Evolutionary conservation across 257 asterid species (phyloP).

Genomic region (Ocimum tenuiflorum): DNA sequence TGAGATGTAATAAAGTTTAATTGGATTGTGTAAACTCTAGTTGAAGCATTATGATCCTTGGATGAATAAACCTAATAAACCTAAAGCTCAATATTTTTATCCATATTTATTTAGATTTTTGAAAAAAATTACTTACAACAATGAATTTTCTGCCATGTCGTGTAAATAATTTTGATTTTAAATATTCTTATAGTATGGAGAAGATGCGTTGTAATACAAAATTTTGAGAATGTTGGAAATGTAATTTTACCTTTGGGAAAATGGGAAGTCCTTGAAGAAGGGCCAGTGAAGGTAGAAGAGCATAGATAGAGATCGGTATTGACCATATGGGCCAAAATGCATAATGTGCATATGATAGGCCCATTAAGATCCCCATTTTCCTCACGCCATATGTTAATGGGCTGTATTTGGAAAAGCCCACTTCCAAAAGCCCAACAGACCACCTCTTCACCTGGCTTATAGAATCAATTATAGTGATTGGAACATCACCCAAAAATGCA

Average conservation of each 20-base stretch:
- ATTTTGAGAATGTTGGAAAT: too few relatives aligned
- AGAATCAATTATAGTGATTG: constrained; percentile 45
- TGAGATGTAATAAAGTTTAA: too few relatives aligned
- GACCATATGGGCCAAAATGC: constrained; percentile 52
- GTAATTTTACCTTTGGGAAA: constrained; percentile 50
- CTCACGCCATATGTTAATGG: constrained; percentile 47
- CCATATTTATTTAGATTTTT: too few relatives aligned
- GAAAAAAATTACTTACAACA: too few relatives aligned
- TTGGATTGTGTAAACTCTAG: too few relatives aligned
- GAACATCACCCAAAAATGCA: constrained; percentile 65
- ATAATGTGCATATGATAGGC: constrained; percentile 33
- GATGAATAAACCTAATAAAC: too few relatives aligned
- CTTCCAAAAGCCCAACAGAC: constrained; percentile 60
- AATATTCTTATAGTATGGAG: too few relatives aligned
- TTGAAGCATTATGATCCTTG: too few relatives aligned
- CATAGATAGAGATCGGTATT: constrained; percentile 38
- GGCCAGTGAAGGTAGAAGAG: constrained; percentile 47
- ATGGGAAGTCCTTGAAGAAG: constrained; percentile 41
- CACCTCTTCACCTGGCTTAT: constrained; percentile 51
- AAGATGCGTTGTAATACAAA: too few relatives aligned
- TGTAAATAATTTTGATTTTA: too few relatives aligned
- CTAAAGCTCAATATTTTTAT: too few relatives aligned
- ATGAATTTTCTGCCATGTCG: too few relatives aligned
- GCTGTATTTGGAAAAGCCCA: constrained; percentile 46
- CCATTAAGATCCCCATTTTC: constrained; percentile 43